Conservation (phyloP, 352 stramenopile genomes). For the Pythium folliculosum region DNA sequence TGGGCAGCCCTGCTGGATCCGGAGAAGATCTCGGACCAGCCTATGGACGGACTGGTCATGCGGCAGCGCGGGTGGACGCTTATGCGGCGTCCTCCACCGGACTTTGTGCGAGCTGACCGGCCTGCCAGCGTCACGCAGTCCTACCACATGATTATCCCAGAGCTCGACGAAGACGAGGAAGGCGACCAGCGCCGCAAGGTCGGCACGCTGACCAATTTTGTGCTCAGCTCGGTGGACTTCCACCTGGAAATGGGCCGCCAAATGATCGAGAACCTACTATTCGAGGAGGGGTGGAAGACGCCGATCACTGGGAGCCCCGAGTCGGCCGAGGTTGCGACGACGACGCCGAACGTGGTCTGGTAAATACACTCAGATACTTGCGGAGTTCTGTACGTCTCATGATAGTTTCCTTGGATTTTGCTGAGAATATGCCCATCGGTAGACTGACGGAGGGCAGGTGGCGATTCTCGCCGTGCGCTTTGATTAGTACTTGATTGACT, state of each 20-base stretch:
- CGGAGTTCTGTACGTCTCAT: too few species aligned
- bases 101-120: slow-evolving; percentile 9
- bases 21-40: slow-evolving; percentile 19
- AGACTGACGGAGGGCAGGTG: too few species aligned
- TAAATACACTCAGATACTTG: too few species aligned
- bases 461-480: too few species aligned
- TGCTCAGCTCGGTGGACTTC: slow-evolving; percentile 16
- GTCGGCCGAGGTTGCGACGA: neutral
- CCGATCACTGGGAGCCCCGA: slow-evolving; percentile 8
- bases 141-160: slow-evolving; percentile 29
- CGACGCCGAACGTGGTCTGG: neutral
- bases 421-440: too few species aligned
- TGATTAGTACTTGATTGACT: too few species aligned
- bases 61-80: slow-evolving; percentile 21
- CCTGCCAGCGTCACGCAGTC: slow-evolving; percentile 24
- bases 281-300: slow-evolving; percentile 14
- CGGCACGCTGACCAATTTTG: slow-evolving; percentile 29
- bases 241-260: slow-evolving; percentile 16
- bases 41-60: slow-evolving; percentile 28
- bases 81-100: slow-evolving; percentile 6
- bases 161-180: slow-evolving; percentile 16
- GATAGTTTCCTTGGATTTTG: too few species aligned
- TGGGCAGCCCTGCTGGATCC: slow-evolving; percentile 18
- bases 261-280: slow-evolving; percentile 24
- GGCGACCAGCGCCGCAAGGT: slow-evolving; percentile 26